These are phyloP conservation scores for Viola odorata DNA, from an alignment of 345 rosid species.

Conservation along the genomic window DNA sequence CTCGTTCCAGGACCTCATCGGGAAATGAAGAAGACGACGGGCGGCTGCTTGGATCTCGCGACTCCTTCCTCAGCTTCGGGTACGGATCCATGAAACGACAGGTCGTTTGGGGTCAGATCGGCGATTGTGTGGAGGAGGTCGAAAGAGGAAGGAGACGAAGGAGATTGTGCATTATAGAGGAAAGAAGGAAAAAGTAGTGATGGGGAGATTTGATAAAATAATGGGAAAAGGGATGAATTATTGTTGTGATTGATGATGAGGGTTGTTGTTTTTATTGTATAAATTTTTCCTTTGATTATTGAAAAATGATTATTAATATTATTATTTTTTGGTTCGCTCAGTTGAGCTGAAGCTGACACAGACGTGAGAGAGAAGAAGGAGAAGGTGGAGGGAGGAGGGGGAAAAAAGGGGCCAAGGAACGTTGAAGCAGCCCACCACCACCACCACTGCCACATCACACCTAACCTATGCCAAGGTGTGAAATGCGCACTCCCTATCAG, in stretches of 20 bases:
- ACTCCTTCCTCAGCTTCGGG: constrained; percentile 28
- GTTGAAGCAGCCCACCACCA: too few species aligned
- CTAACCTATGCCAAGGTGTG: neutral
- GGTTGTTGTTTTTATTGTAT: neutral
- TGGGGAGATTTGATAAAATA: neutral
- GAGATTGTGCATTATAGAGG: neutral
- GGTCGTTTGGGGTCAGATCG: neutral
- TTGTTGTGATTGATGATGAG: neutral
- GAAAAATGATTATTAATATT: constrained; percentile 2
- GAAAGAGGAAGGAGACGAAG: neutral
- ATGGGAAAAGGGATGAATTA: neutral
- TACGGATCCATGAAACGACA: constrained; percentile 19
- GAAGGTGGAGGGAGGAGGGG: neutral
- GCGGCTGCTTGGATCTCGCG: constrained; percentile 16
- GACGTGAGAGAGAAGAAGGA: constrained; percentile 1
- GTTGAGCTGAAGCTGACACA: constrained; percentile 25
- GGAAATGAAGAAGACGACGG: constrained; percentile 38
- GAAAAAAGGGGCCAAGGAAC: neutral
- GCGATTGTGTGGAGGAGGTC: neutral
- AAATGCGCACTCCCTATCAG: neutral
- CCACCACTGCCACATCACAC: neutral
- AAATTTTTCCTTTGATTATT: too few species aligned
- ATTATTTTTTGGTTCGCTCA: constrained; percentile 13
- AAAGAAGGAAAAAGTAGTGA: neutral
- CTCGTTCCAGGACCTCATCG: constrained; percentile 59